These are phyloP conservation scores for Beauveria varroae DNA, from an alignment of 2,329 filamentous ascomycete species.

Conservation along the genomic window DNA sequence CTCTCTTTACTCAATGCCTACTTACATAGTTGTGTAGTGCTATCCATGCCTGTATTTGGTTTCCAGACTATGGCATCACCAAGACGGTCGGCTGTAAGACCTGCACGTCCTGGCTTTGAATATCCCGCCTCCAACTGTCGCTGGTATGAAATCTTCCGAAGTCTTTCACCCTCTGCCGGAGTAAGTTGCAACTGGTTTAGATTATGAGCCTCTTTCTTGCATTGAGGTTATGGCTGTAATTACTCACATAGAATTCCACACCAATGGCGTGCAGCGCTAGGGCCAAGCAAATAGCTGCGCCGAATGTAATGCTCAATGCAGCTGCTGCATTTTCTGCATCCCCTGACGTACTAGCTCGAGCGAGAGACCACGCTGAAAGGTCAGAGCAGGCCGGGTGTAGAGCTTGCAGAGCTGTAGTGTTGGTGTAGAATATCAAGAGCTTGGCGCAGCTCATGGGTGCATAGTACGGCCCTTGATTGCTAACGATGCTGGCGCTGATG, in stretches of 20 bases:
- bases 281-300: constrained; percentile 43
- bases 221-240: background rate
- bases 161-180: constrained; percentile 42
- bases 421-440: constrained; percentile 31
- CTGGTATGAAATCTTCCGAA: constrained; percentile 49
- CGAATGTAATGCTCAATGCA: constrained; percentile 38
- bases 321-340: constrained; percentile 27
- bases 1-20: too few species aligned
- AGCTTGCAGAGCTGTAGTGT: constrained; percentile 17
- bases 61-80: constrained; percentile 21
- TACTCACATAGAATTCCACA: constrained; percentile 38
- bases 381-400: constrained; percentile 36
- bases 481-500: constrained; percentile 29
- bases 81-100: constrained; percentile 34
- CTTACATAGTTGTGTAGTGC: background rate
- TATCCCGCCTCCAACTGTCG: constrained; percentile 47
- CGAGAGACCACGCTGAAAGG: constrained; percentile 23
- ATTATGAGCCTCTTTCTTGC: background rate
- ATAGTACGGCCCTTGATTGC: constrained; percentile 20
- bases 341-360: constrained; percentile 23
- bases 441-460: constrained; percentile 36
- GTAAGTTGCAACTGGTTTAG: constrained; percentile 39
- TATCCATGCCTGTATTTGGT: background rate
- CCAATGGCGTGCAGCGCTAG: constrained; percentile 41
- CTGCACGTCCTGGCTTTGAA: constrained; percentile 39